phyloP scores from a whole-genome alignment of 805 yeast genomes.

The Zygoascus biomembranicola region DNA sequence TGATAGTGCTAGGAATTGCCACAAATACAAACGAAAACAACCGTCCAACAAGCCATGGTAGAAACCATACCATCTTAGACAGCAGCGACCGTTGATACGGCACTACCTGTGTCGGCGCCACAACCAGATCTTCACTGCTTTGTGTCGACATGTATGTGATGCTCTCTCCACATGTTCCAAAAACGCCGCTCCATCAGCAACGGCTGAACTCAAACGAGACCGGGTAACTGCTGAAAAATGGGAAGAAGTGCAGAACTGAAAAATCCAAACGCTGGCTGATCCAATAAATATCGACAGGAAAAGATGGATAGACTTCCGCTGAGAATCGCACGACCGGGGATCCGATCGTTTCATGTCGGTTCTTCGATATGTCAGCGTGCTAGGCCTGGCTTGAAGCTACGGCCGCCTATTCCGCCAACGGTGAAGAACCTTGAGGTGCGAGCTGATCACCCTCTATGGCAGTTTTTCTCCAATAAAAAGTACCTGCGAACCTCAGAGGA shows the following conservation, averaged over 20 bases:
- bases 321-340: not conserved
- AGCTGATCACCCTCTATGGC: slow-evolving; percentile 93
- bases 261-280: too few relatives aligned
- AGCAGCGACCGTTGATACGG: not conserved
- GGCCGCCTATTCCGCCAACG: slow-evolving; percentile 82
- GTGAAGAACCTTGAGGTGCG: slow-evolving; percentile 60
- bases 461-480: slow-evolving; percentile 62
- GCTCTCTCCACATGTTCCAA: too few relatives aligned
- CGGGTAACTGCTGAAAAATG: too few relatives aligned
- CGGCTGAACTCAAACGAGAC: too few relatives aligned
- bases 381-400: slow-evolving; percentile 32
- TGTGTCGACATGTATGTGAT: too few relatives aligned
- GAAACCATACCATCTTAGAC: not conserved
- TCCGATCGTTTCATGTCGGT: not conserved
- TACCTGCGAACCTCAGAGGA: slow-evolving; percentile 54
- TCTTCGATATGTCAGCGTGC: not conserved
- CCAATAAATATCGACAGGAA: too few relatives aligned
- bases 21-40: slow-evolving; percentile 10
- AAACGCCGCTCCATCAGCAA: too few relatives aligned
- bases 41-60: not conserved
- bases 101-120: too few relatives aligned
- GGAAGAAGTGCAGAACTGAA: too few relatives aligned
- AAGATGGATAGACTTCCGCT: not conserved
- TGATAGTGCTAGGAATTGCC: slow-evolving; percentile 23
- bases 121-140: too few relatives aligned